Base-by-base conservation (phyloP, 2,329 filamentous ascomycete genomes). In the Fusarium napiforme region DNA sequence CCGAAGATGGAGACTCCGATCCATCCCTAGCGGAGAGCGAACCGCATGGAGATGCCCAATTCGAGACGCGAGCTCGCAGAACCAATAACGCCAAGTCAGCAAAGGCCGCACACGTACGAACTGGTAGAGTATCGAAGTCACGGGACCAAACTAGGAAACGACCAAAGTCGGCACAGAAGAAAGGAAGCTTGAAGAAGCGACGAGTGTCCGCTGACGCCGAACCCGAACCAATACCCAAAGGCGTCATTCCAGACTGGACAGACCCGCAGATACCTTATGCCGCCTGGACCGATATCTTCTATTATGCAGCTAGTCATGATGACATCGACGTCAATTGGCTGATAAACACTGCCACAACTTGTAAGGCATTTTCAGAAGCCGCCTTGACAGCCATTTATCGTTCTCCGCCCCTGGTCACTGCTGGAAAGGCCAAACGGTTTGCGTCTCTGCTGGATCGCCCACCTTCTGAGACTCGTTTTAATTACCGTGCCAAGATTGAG, bases 371-470 rank as follows among this genome's bases (percentile, higher is more conserved):
- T 64, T 83, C 88, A 1, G 93, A 95, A 75, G 92, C 94, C 9
- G 93, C 93, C 4, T 82, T 96, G 57, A 90, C 90, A 9, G 91
- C 89, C 3, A 85, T 97, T 9, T 96, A 96, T 79, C 85, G 87
- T 52, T 89, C 86, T 9, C 93, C 93, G 14, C 90, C 91, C 3
- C 83, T 96, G 49, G 85, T 88, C 66, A 82, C 78, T 40, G 75
- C 82, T 61, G 77, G 80, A 62, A 87, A 85, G 79, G 82, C 84
- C 45, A 83, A 83, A 72, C 81, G 82, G n/a, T 81, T 89, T 7
- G 81, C 83, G 40, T 77, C 84, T 32, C 82, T 91, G 40, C 85
- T 96, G 14, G 85, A 87, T n/a, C 82, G 84, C 21, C 84, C 88
- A 26, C 84, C 84, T 19, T 81, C 83, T 9, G 79, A 82, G 5